A percentile compares a stretch with the other conserved stretches of the same genome.
Conservation (phyloP, 257 asterid genomes). For the Dorcoceras hygrometricum region DNA sequence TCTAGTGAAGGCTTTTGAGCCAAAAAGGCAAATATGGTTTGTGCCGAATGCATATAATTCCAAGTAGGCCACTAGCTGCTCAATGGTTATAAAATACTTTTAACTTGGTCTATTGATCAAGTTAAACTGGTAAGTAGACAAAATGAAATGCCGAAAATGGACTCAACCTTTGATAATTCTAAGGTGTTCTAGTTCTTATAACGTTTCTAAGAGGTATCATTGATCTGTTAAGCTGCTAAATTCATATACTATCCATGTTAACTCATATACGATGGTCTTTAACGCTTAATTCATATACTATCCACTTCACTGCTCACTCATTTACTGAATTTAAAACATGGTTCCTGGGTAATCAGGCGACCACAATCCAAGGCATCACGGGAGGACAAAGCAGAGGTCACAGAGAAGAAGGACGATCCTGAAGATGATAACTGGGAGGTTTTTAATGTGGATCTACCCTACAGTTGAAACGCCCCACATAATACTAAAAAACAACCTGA, state of each 20-base stretch:
- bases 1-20: background rate
- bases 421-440: constrained; percentile 62
- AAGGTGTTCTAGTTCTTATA: background rate
- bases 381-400: constrained; percentile 20
- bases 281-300: background rate
- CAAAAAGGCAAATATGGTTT: background rate
- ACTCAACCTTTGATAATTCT: background rate
- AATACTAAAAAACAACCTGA: background rate
- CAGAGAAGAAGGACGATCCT: constrained; percentile 31
- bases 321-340: constrained; percentile 1
- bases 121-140: background rate
- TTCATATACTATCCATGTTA: background rate
- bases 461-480: constrained; percentile 26
- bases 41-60: background rate
- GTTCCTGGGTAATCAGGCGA: constrained; percentile 32
- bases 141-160: background rate
- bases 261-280: background rate
- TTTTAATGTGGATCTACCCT: constrained; percentile 39
- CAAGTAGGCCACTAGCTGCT: background rate
- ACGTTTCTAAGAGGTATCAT: background rate
- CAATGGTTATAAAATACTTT: background rate
- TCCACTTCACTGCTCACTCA: background rate
- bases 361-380: constrained; percentile 27
- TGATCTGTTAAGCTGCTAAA: background rate
- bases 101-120: background rate